Conservation (phyloP, 2,329 filamentous ascomycete species). For the Xylariaceae sp. region DNA sequence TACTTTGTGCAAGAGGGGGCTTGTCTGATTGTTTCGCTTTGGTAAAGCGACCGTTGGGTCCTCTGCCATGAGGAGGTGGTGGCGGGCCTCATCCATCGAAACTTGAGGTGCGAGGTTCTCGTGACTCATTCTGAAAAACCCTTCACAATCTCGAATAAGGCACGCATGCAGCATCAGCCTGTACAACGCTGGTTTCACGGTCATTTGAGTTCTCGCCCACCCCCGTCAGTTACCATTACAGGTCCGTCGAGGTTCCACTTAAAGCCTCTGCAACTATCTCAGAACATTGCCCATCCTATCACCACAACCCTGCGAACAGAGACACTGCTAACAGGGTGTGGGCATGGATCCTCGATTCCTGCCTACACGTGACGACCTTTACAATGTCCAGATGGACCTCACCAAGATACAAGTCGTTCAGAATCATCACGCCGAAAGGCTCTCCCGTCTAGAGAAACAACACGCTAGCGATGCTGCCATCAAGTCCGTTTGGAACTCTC, state of each 20-base stretch:
- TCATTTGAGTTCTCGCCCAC: too few species aligned
- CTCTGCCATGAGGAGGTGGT: conserved; percentile 35
- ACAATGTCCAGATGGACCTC: conserved; percentile 66
- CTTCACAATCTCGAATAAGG: too few species aligned
- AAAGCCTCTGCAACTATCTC: conserved; percentile 7
- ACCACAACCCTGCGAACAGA: conserved; percentile 13
- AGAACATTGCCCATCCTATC: conserved; percentile 8
- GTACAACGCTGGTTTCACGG: too few species aligned
- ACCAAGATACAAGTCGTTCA: conserved; percentile 64
- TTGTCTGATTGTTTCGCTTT: conserved; percentile 7
- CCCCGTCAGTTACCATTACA: too few species aligned
- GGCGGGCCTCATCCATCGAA: conserved; percentile 31
- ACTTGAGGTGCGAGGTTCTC: conserved; percentile 27
- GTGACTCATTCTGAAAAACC: conserved; percentile 15
- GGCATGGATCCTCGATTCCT: conserved; percentile 64
- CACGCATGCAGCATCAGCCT: too few species aligned
- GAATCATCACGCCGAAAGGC: conserved; percentile 57
- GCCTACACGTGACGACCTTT: conserved; percentile 60
- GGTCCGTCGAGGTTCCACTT: conserved; percentile 8
- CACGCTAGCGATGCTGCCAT: conserved; percentile 64
- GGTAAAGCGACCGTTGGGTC: conserved; percentile 31
- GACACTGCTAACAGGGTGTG: conserved; percentile 18
- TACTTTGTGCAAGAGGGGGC: conserved; percentile 2
- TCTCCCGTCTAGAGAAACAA: conserved; percentile 60
- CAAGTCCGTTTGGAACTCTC: conserved; percentile 91